Conservation (phyloP, 495 filamentous ascomycete species). For the Penicillium canescens region DNA sequence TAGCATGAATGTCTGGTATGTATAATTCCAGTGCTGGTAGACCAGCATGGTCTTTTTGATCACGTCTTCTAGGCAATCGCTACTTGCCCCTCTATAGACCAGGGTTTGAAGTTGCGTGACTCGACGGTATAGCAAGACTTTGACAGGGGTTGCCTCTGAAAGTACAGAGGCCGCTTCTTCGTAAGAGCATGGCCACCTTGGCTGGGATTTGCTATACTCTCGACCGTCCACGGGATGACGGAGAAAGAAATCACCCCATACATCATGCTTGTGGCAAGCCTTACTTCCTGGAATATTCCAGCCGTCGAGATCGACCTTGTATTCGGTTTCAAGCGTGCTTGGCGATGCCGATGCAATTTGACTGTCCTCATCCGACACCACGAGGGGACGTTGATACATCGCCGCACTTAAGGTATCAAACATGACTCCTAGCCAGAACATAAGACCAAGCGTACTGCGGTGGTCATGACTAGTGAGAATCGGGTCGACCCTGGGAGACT, state of each 20-base stretch:
- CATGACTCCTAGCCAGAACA: slow-evolving; percentile 55
- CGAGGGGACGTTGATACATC: slow-evolving; percentile 44
- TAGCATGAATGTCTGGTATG: slow-evolving; percentile 43
- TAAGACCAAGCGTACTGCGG: slow-evolving; percentile 37
- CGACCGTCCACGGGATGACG: neutral
- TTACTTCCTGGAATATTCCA: slow-evolving; percentile 9
- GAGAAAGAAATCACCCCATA: slow-evolving; percentile 41
- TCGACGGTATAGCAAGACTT: slow-evolving; percentile 49
- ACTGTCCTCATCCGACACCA: slow-evolving; percentile 50
- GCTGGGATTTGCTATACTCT: slow-evolving; percentile 9
- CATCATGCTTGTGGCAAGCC: slow-evolving; percentile 3
- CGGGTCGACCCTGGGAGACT: neutral
- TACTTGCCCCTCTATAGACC: slow-evolving; percentile 24
- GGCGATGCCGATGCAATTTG: slow-evolving; percentile 13
- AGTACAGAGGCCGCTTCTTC: slow-evolving; percentile 38
- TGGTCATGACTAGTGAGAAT: slow-evolving; percentile 28
- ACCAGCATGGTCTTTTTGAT: slow-evolving; percentile 37
- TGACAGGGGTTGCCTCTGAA: slow-evolving; percentile 46
- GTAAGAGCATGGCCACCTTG: slow-evolving; percentile 46
- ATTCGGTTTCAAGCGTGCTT: neutral
- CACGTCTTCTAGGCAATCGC: slow-evolving; percentile 32
- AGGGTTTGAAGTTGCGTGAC: slow-evolving; percentile 45
- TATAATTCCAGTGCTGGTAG: slow-evolving; percentile 43
- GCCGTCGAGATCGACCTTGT: slow-evolving; percentile 9
- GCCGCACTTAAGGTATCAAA: slow-evolving; percentile 49